Evolutionary conservation across 129 eudicot species (phyloP), one percentile per base, ranked within the genome.

Genomic region (Ambrosia artemisiifolia): DNA sequence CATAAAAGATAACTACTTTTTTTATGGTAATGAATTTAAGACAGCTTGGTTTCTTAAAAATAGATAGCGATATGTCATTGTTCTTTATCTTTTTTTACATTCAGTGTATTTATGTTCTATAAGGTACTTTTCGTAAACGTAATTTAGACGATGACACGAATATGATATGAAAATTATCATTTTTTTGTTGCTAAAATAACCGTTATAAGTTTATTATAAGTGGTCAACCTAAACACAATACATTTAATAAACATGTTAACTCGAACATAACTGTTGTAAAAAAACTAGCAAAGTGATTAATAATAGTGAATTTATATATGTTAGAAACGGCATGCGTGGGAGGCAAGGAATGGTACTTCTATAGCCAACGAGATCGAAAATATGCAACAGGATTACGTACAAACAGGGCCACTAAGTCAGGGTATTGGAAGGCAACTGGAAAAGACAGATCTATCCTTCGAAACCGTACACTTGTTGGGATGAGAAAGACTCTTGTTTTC

Each of bases 341-440:
- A 69, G 84, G 86, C 56, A 89, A 87, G 65, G 98, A 93, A 50
- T 93, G 96, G 95, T 93, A 89, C 80, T 93, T 93, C 35, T 93
- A 89, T 74, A 93, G 87, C 88, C 95, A 84, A 18, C 77, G 91
- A 12, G 98, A 90, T 76, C 71, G 88, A 67, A 93, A 93, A 78
- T 93, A 93, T 50, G 95, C 98, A 11, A 93, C 98, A 0, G 98
- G 96, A 5, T 78, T 80, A 6, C 73, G 98, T 67, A 93, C 98
- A 53, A 93, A 93, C 28, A 82, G 98, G 78, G 98, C 98, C 4
- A 93, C 98, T 14, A 74, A 71, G 1, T 78, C 95, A 1, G 98
- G 98, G 6, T 93, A 89, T 61, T 93, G 98, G 98, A 93, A 93
- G 74, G 98, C 98, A 63, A 93, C 98, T 1, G 98, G 98, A 55